Conservation (phyloP, 2,329 filamentous ascomycete species). For the Chrysoporthe austroafricana region DNA sequence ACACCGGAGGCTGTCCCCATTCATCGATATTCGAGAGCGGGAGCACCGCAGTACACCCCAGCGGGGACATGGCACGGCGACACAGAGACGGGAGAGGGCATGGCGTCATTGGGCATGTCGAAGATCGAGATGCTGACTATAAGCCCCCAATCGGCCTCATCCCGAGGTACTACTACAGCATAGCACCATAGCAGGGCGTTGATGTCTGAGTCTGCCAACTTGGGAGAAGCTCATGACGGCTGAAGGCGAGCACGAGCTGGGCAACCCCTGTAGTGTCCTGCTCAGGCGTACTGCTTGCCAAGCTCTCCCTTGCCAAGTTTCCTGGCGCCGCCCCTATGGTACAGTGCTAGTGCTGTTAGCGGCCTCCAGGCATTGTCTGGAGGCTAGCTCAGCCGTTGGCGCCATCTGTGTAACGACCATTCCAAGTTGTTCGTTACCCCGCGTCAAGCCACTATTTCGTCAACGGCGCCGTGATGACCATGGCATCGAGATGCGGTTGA, state of each 20-base stretch:
- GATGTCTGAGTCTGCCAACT: not conserved
- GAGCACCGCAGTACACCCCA: not conserved
- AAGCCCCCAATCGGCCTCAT: not conserved
- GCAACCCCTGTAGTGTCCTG: not conserved
- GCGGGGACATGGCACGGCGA: not conserved
- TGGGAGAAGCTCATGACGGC: not conserved
- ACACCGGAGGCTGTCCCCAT: constrained; percentile 4
- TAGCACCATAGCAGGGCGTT: not conserved
- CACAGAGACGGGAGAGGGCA: not conserved
- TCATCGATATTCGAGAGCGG: not conserved
- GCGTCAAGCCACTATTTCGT: constrained; percentile 11
- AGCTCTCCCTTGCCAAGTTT: constrained; percentile 9
- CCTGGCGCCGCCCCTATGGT: not conserved
- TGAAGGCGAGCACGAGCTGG: constrained; percentile 3
- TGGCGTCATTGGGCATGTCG: constrained; percentile 11
- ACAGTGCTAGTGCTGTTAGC: not conserved
- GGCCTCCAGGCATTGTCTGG: not conserved
- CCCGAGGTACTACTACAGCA: not conserved
- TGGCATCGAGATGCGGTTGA: not conserved
- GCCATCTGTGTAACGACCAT: not conserved
- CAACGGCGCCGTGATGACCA: constrained; percentile 1
- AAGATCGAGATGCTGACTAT: constrained; percentile 5
- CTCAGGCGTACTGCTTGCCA: not conserved
- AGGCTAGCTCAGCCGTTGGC: constrained; percentile 8
- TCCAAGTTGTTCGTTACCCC: not conserved